Evolutionary conservation across 768 basidiomycete genomes (phyloP), one percentile per base, ranked within the genome.

Genomic region (Naganishia kalamii): DNA sequence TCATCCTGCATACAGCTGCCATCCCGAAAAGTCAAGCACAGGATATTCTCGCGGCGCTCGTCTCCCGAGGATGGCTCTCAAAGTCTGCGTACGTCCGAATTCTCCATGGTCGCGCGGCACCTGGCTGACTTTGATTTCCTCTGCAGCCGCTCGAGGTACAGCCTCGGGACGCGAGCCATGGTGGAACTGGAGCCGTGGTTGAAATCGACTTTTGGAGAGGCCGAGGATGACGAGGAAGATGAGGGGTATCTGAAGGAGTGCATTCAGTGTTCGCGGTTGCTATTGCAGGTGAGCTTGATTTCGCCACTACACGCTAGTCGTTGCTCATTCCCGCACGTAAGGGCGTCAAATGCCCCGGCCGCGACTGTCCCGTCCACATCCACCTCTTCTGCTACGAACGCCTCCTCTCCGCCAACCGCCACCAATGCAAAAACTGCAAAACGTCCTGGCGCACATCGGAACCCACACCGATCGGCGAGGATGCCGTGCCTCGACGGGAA

Each of bases 51-150:
- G 43, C 43, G n/a, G 69, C 68, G 12, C 66, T 75, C 21, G 75
- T 74, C 15, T 72, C 72, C 0, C 62, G 76, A 52, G 73, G 74
- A 17, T 77, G 76, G 76, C 46, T 77, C 10, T 29, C 35, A 23
- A 72, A 68, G 62, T 77, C 74, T 12, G 68, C 70, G 76, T 75
- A 46, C 52, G 74, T 66, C n/a, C n/a, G 23, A 1, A 30, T 17
- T 19, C 27, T 30, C 19, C 43, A 25, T 32, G 7, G 40, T 64
- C 40, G 19, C 48, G 32, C 27, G 35, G 13, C 41, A 19, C 21
- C n/a, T 29, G 27, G 12, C 25, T 60, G 10, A 43, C n/a, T 32
- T 3, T 19, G 48, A 62, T 57, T 66, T 43, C 67, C 59, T 67
- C 48, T 4, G 41, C 29, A 77, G 75, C 41, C 71, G 75, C 29